These are phyloP conservation scores for Pyrus communis DNA, from an alignment of 306 rosid genomes.

Conservation along the genomic window DNA sequence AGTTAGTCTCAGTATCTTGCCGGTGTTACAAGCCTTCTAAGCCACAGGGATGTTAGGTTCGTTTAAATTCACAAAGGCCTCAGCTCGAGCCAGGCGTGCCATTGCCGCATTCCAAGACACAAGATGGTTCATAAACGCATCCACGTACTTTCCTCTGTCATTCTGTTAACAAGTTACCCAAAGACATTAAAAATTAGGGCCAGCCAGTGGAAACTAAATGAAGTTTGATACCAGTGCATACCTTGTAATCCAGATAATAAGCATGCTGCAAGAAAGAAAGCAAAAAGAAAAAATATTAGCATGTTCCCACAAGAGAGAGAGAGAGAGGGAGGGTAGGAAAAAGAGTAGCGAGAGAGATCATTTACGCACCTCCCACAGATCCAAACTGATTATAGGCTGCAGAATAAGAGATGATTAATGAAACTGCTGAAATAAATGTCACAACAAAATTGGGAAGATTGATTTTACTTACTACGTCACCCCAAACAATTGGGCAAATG, in stretches of 20 bases:
- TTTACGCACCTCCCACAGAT: conserved; percentile 82
- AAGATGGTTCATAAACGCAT: conserved; percentile 67
- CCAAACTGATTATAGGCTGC: conserved; percentile 94
- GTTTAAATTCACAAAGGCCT: conserved; percentile 78
- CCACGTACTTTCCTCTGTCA: conserved; percentile 66
- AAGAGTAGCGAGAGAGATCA: conserved; percentile 18
- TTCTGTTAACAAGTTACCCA: conserved; percentile 47
- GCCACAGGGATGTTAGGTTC: conserved; percentile 88
- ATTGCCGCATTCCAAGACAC: conserved; percentile 85
- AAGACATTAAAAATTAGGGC: conserved; percentile 10
- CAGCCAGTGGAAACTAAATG: neutral
- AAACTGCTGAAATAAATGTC: conserved; percentile 8
- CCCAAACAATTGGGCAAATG: conserved; percentile 75
- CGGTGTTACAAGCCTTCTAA: conserved; percentile 12
- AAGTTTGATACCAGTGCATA: conserved; percentile 21
- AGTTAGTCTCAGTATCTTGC: neutral
- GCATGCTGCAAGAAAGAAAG: conserved; percentile 68
- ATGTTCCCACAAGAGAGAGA: neutral
- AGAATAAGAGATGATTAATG: conserved; percentile 26
- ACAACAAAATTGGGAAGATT: conserved; percentile 3
- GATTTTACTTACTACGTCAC: conserved; percentile 63
- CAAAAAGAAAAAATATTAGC: conserved; percentile 15
- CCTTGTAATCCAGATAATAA: conserved; percentile 89
- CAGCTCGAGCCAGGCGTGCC: conserved; percentile 55
- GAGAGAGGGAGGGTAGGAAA: neutral